phyloP scores from a whole-genome alignment of 805 yeast genomes.

The Schizosaccharomyces cryophilus region DNA sequence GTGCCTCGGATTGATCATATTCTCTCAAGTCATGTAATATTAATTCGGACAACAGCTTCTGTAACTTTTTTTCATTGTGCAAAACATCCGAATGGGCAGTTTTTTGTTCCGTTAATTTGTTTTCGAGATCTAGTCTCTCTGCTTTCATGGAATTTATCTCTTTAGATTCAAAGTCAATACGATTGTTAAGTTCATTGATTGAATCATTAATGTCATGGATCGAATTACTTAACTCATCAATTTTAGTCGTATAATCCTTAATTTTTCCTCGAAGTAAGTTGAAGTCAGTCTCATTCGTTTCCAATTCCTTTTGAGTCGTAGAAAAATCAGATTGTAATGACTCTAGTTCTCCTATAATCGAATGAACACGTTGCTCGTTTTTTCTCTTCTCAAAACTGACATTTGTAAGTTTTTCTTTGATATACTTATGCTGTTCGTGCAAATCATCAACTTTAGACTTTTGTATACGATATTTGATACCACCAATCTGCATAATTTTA shows the following conservation, averaged over 20 bases:
- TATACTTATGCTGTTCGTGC: conserved; percentile 21
- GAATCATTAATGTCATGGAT: background rate
- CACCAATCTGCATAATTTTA: conserved; percentile 75
- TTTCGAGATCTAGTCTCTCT: conserved; percentile 39
- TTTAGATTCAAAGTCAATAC: conserved; percentile 18
- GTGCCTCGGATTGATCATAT: conserved; percentile 5
- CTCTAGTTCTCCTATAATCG: conserved; percentile 26
- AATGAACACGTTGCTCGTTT: conserved; percentile 35
- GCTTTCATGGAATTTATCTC: conserved; percentile 34
- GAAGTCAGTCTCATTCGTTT: conserved; percentile 13
- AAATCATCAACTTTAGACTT: conserved; percentile 61
- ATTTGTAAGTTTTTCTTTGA: conserved; percentile 29
- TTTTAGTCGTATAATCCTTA: conserved; percentile 4
- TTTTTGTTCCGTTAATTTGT: conserved; percentile 34
- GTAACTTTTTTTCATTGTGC: conserved; percentile 13
- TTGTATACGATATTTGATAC: conserved; percentile 56
- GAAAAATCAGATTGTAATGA: conserved; percentile 24
- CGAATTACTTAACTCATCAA: conserved; percentile 11
- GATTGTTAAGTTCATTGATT: conserved; percentile 15
- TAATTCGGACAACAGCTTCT: conserved; percentile 4
- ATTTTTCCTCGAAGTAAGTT: conserved; percentile 6
- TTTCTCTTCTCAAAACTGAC: conserved; percentile 35
- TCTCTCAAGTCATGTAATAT: background rate
- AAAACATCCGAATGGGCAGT: conserved; percentile 20
- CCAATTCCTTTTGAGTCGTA: conserved; percentile 16